phyloP scores from a whole-genome alignment of 164 flowering plant genomes.

The Buxus sempervirens region DNA sequence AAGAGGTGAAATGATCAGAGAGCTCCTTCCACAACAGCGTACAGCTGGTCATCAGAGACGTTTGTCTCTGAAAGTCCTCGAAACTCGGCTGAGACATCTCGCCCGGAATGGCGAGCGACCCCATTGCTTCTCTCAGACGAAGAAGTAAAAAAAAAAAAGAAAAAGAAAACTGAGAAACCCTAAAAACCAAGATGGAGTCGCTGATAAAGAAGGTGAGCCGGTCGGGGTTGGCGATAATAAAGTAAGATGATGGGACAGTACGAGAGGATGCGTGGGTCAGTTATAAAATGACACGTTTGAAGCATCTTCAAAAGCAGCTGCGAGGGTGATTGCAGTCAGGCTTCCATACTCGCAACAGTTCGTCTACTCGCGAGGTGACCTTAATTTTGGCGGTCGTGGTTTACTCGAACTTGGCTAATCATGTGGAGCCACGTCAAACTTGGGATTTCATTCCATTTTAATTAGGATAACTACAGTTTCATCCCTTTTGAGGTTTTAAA shows the following conservation, averaged over 20 bases:
- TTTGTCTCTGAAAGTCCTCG: conserved; percentile 81
- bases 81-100: conserved; percentile 59
- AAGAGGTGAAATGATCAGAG: conserved; percentile 80
- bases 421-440: too few relatives aligned
- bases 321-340: too few relatives aligned
- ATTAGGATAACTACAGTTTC: too few relatives aligned
- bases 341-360: too few relatives aligned
- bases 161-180: conserved; percentile 24
- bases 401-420: too few relatives aligned
- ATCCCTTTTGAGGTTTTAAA: too few relatives aligned
- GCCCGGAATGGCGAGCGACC: conserved; percentile 76
- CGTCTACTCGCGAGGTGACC: too few relatives aligned
- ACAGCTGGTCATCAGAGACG: conserved; percentile 84
- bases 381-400: too few relatives aligned
- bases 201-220: conserved; percentile 4
- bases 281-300: conserved; percentile 20
- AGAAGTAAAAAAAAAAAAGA: background rate
- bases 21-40: conserved; percentile 95
- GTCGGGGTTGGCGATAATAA: conserved; percentile 9
- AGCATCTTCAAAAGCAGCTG: background rate
- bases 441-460: too few relatives aligned
- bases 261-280: conserved; percentile 29
- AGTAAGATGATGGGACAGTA: conserved; percentile 12
- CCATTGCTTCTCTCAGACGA: conserved; percentile 38
- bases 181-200: conserved; percentile 12